These are phyloP conservation scores for Spizellomyces punctatus DNA, from an alignment of 192 early-diverging fungal genomes.

Conservation along the genomic window DNA sequence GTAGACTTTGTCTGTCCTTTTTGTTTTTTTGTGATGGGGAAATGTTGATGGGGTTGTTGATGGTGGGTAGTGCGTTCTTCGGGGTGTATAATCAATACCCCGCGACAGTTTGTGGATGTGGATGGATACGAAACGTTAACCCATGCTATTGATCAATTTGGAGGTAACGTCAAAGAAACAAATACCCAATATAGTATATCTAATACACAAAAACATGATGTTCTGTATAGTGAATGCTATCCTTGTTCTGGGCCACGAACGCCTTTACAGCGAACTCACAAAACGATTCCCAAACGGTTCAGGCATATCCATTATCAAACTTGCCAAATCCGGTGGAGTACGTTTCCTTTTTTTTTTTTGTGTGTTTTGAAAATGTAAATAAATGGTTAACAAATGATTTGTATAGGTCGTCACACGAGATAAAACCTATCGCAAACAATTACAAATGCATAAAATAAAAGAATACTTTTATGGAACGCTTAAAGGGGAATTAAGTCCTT, in stretches of 20 bases:
- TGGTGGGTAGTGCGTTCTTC: conserved; percentile 54
- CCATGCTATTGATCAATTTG: conserved; percentile 70
- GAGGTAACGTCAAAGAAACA: conserved; percentile 46
- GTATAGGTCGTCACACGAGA: conserved; percentile 84
- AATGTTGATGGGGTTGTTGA: background rate
- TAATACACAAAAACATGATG: background rate
- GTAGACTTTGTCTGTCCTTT: background rate
- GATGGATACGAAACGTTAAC: conserved; percentile 75
- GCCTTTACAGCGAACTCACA: conserved; percentile 83
- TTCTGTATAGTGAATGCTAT: conserved; percentile 72
- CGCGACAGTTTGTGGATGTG: conserved; percentile 75
- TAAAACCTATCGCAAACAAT: conserved; percentile 64
- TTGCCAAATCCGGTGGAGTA: conserved; percentile 92
- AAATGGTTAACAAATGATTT: background rate
- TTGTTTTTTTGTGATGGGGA: conserved; percentile 1
- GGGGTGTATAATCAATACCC: conserved; percentile 87
- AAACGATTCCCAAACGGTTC: conserved; percentile 51
- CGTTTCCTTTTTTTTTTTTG: conserved; percentile 7
- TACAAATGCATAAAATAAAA: conserved; percentile 73
- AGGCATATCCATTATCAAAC: conserved; percentile 74
- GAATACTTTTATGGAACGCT: conserved; percentile 95
- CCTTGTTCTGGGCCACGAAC: conserved; percentile 90
- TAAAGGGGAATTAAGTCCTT: conserved; percentile 78
- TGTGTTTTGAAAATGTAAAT: background rate
- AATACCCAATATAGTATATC: background rate